phyloP scores from a whole-genome alignment of 202 grass and related monocot genomes.

The Musa balbisiana region DNA sequence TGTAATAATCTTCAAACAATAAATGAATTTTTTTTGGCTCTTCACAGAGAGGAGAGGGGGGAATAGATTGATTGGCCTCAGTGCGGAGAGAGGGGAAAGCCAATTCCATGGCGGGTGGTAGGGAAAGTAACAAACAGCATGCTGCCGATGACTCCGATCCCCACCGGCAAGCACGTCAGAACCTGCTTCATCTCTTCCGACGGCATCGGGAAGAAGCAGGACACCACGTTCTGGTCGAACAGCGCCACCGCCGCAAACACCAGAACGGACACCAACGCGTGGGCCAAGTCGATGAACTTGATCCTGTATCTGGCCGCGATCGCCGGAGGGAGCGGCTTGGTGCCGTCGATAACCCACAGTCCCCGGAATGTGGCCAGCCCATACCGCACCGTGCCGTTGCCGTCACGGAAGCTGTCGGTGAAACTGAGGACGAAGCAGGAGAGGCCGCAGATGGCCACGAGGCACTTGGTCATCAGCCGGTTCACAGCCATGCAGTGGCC shows the following conservation, averaged over 20 bases:
- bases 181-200: slow-evolving; percentile 44
- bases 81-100: slow-evolving; percentile 39
- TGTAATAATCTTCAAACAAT: too few species aligned
- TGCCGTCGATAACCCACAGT: slow-evolving; percentile 53
- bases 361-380: slow-evolving; percentile 48
- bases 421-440: slow-evolving; percentile 63
- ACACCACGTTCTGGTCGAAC: slow-evolving; percentile 56
- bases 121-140: slow-evolving; percentile 72
- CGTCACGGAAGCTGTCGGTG: slow-evolving; percentile 54
- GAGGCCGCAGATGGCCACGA: slow-evolving; percentile 40
- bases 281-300: slow-evolving; percentile 55
- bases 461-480: slow-evolving; percentile 35
- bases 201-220: slow-evolving; percentile 50
- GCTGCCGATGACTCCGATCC: slow-evolving; percentile 55
- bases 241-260: slow-evolving; percentile 45
- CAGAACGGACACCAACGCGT: slow-evolving; percentile 42
- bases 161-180: slow-evolving; percentile 40
- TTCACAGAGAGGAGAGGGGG: too few species aligned
- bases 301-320: slow-evolving; percentile 36
- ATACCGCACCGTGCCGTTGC: slow-evolving; percentile 36
- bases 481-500: slow-evolving; percentile 34
- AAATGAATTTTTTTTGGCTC: too few species aligned
- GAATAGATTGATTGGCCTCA: background rate
- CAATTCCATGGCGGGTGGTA: slow-evolving; percentile 48
- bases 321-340: slow-evolving; percentile 31